Evolutionary conservation across 441 rosid genomes (phyloP).

Genomic region (Biscutella auriculata): DNA sequence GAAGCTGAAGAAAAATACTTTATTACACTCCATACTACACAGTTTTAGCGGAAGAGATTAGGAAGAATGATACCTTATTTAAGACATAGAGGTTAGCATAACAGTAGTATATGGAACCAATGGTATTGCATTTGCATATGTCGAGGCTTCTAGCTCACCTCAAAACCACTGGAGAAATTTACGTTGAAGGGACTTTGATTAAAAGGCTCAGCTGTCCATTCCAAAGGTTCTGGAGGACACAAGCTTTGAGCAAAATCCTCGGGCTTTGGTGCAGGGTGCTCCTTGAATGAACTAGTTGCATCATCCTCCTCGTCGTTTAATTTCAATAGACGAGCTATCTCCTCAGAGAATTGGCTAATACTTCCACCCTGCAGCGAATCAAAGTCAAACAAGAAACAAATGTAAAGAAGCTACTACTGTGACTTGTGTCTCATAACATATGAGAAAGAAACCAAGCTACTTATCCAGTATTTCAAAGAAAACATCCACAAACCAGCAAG

Average conservation of each 20-base stretch:
- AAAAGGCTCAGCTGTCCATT: conserved; percentile 22
- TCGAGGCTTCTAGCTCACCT: conserved; percentile 26
- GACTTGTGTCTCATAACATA: neutral
- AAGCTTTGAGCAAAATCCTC: conserved; percentile 26
- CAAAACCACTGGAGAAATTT: conserved; percentile 21
- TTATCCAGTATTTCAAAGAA: neutral
- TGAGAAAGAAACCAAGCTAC: neutral
- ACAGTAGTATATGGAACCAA: conserved; percentile 35
- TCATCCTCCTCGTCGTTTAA: conserved; percentile 53
- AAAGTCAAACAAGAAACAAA: neutral
- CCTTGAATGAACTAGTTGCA: conserved; percentile 45
- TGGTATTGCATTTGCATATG: neutral
- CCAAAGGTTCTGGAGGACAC: conserved; percentile 7
- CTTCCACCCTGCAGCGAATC: conserved; percentile 34
- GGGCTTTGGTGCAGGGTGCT: conserved; percentile 26
- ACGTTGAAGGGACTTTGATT: conserved; percentile 25
- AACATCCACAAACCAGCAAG: neutral
- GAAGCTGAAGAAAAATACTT: conserved; percentile 44
- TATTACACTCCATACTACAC: neutral
- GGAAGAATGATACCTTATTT: conserved; percentile 53
- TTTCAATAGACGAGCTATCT: conserved; percentile 35
- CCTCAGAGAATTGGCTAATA: conserved; percentile 38
- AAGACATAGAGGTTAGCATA: conserved; percentile 85
- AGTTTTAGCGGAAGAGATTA: neutral
- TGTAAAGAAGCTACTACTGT: neutral